Percentiles rank a stretch among this genome's conserved stretches.
Conservation (phyloP, 805 yeast species). For the Suhomyces pyralidae region DNA sequence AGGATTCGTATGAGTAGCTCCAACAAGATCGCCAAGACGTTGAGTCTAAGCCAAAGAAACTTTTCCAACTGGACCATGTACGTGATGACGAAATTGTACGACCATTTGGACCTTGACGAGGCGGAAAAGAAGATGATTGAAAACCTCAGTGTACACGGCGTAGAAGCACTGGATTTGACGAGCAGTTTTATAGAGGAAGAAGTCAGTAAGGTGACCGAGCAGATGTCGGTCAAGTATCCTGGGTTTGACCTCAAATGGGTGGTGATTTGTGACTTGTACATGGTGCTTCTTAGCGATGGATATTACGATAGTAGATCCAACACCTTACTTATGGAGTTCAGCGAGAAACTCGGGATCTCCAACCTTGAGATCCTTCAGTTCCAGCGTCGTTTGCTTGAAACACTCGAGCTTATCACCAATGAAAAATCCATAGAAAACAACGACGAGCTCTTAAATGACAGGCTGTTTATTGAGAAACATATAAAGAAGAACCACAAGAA, state of each 20-base stretch:
- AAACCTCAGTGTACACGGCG: constrained; percentile 77
- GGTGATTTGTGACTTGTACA: constrained; percentile 82
- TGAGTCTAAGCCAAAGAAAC: constrained; percentile 69
- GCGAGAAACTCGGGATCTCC: constrained; percentile 54
- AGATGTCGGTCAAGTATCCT: constrained; percentile 11
- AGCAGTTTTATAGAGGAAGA: constrained; percentile 45
- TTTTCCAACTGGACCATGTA: constrained; percentile 82
- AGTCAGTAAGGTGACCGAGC: neutral
- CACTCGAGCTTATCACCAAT: constrained; percentile 74
- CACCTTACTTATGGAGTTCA: constrained; percentile 68
- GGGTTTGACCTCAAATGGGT: constrained; percentile 84
- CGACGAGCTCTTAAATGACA: constrained; percentile 73
- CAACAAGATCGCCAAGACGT: constrained; percentile 52
- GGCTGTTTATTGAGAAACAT: constrained; percentile 67
- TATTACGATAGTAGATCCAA: constrained; percentile 88
- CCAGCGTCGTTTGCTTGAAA: constrained; percentile 86
- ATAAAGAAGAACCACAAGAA: constrained; percentile 62
- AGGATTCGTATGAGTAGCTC: constrained; percentile 50
- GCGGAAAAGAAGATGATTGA: constrained; percentile 88
- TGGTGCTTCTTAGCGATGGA: constrained; percentile 76
- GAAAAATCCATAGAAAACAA: constrained; percentile 55
- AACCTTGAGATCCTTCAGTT: constrained; percentile 79
- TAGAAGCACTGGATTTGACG: constrained; percentile 68
- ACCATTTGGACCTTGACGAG: constrained; percentile 72
- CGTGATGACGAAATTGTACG: constrained; percentile 67